Percentiles rank a stretch among this genome's conserved stretches.
Evolutionary conservation across 768 basidiomycete species (phyloP).

Genomic region (Hericium erinaceus): DNA sequence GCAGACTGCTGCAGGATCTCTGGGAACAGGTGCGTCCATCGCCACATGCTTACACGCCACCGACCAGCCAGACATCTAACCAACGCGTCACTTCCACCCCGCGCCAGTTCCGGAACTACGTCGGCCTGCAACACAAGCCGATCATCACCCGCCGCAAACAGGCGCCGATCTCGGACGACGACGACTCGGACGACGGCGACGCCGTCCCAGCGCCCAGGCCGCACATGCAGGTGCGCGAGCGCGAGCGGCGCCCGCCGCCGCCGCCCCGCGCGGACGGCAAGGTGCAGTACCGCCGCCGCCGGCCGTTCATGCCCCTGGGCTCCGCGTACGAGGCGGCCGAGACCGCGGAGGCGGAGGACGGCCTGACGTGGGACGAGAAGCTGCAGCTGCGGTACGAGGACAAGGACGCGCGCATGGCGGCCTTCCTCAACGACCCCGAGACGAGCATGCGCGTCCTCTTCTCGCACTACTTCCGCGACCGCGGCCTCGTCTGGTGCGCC

Average conservation of each 20-base stretch:
- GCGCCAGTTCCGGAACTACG: slow-evolving; percentile 49
- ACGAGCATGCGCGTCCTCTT: slow-evolving; percentile 51
- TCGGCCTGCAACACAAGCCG: slow-evolving; percentile 35
- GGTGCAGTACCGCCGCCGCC: background rate
- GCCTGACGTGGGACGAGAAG: slow-evolving; percentile 8
- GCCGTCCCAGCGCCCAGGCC: slow-evolving; percentile 6
- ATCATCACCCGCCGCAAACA: slow-evolving; percentile 12
- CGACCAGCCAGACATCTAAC: background rate
- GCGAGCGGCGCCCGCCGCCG: background rate
- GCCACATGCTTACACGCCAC: background rate
- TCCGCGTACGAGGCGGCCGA: slow-evolving; percentile 14
- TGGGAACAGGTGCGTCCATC: slow-evolving; percentile 42
- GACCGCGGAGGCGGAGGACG: slow-evolving; percentile 12
- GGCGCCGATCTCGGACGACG: slow-evolving; percentile 19
- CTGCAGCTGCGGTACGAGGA: slow-evolving; percentile 13
- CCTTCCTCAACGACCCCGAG: slow-evolving; percentile 59
- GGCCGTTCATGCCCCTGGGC: slow-evolving; percentile 1
- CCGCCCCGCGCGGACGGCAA: background rate
- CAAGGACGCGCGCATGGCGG: slow-evolving; percentile 23
- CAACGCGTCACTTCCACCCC: background rate
- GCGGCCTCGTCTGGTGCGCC: slow-evolving; percentile 62
- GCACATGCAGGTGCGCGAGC: background rate
- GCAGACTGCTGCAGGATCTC: slow-evolving; percentile 26
- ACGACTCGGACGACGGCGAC: slow-evolving; percentile 29
- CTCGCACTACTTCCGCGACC: slow-evolving; percentile 57